A percentile compares a stretch with the other conserved stretches of the same genome.
phyloP scores from a whole-genome alignment of 495 filamentous ascomycete species.

The Penicillium psychrofluorescens region DNA sequence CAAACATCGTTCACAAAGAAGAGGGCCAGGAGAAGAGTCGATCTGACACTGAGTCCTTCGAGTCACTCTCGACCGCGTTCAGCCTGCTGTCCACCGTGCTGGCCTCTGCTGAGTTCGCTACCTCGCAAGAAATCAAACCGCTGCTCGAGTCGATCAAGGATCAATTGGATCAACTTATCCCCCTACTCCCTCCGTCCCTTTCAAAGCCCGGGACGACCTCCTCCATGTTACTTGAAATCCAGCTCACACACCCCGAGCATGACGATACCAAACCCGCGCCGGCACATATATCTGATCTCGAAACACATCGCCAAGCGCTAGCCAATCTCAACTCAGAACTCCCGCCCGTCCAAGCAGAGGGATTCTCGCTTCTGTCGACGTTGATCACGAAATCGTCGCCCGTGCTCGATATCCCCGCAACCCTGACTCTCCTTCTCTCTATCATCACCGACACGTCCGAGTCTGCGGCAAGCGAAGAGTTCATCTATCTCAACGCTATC shows the following conservation, averaged over 20 bases:
- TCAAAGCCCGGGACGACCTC: constrained; percentile 45
- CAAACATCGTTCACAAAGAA: constrained; percentile 24
- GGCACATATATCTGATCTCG: constrained; percentile 53
- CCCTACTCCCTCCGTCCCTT: constrained; percentile 24
- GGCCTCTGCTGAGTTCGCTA: constrained; percentile 54
- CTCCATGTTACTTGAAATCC: constrained; percentile 45
- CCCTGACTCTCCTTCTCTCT: constrained; percentile 57
- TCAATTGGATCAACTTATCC: constrained; percentile 37
- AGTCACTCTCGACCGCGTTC: constrained; percentile 50
- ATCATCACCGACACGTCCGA: constrained; percentile 51
- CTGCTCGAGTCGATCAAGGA: constrained; percentile 45
- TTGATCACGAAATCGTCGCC: constrained; percentile 57
- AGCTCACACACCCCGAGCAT: constrained; percentile 48
- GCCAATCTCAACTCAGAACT: constrained; percentile 69
- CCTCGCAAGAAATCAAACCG: constrained; percentile 34
- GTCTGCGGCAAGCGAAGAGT: constrained; percentile 51
- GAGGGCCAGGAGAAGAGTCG: constrained; percentile 6
- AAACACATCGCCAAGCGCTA: constrained; percentile 64
- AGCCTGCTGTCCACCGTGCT: constrained; percentile 62
- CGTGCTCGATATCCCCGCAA: constrained; percentile 63
- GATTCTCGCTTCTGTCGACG: constrained; percentile 60
- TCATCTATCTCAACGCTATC: constrained; percentile 65
- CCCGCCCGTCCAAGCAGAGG: constrained; percentile 71
- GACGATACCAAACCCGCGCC: constrained; percentile 29
- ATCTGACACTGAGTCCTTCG: constrained; percentile 38